Base-by-base conservation (phyloP, 108 stramenopile species). In the Pelagomonas calceolata region DNA sequence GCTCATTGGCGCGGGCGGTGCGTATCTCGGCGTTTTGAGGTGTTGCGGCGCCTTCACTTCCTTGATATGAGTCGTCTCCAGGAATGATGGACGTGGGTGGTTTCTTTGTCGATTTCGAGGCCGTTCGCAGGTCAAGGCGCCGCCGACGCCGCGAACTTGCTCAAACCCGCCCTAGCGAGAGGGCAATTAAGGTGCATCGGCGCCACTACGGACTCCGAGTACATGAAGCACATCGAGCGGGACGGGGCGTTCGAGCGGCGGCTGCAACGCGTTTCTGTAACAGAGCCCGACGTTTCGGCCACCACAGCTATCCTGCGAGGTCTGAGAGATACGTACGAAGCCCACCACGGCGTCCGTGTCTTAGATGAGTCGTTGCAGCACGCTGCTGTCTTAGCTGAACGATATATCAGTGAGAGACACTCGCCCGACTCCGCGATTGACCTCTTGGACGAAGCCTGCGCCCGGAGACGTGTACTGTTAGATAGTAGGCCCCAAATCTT, bases 141-240 rank as follows among this genome's bases (percentile, higher is more conserved):
- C 36, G 95, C 95, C 93, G 98, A 98, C 75, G 98, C 98, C 0
- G 92, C 92, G 37, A 98, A 98, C 76, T 80, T 98, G n/a, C 82
- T 98, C 36, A 98, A 98, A 75, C 98, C 97, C 0, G 90, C 93
- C 88, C 78, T 98, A 4, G 97, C 97, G 34, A 85, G 95, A 12
- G 95, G 95, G 18, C 94, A 98, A 73, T 86, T 98, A 5, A 83
- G 91, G 18, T 93, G 95, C 90, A 91, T 98, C 63, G 97, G 97
- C 32, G 97, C 97, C 32, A 98, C 97, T 5, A 98, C 97, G 0
- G 64, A 93, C 30, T 91, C 93, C 34, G 97, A 98, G 68, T 98
- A 98, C 80, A 84, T 91, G 35, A 73, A 91, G 68, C 87, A 94
- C 76, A 91, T 97, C 77, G 93, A 94, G 71, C 94, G 96, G 77